Conservation (phyloP, 2,329 filamentous ascomycete species). For the Venturia nashicola region DNA sequence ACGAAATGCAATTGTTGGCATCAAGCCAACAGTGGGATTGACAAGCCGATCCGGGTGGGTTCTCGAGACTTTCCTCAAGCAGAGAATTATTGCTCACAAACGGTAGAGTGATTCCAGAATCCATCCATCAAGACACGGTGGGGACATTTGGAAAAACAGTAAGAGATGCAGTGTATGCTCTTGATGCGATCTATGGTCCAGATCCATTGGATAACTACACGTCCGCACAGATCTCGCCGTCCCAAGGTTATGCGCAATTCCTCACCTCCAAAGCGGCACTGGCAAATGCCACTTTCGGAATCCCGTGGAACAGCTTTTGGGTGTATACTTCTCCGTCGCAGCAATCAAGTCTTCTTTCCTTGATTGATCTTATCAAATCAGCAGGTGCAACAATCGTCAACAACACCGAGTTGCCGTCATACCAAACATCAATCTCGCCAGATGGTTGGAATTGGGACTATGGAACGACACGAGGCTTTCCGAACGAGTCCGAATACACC, state of each 20-base stretch:
- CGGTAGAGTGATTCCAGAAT: conserved; percentile 44
- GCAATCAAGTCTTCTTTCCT: conserved; percentile 36
- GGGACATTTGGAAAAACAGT: conserved; percentile 57
- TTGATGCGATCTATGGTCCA: conserved; percentile 51
- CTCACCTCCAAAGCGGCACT: conserved; percentile 43
- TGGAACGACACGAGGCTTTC: not conserved
- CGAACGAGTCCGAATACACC: conserved; percentile 65
- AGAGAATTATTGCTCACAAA: not conserved
- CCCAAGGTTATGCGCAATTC: conserved; percentile 44
- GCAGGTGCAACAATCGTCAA: conserved; percentile 2
- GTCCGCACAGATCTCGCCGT: conserved; percentile 42
- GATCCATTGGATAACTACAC: conserved; percentile 57
- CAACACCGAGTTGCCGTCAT: not conserved
- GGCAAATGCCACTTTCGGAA: conserved; percentile 51
- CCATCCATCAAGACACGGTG: conserved; percentile 55
- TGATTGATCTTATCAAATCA: conserved; percentile 19
- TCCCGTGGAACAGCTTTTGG: conserved; percentile 66
- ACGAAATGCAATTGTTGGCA: conserved; percentile 55
- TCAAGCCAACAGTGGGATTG: conserved; percentile 58
- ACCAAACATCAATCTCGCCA: not conserved
- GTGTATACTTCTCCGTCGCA: conserved; percentile 45
- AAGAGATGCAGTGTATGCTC: conserved; percentile 41
- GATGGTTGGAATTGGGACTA: conserved; percentile 7
- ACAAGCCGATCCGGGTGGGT: not conserved
- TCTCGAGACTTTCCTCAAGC: too few species aligned